A percentile compares a stretch with the other conserved stretches of the same genome.
Conservation (phyloP, 805 yeast genomes). For the Yarrowia osloensis region DNA sequence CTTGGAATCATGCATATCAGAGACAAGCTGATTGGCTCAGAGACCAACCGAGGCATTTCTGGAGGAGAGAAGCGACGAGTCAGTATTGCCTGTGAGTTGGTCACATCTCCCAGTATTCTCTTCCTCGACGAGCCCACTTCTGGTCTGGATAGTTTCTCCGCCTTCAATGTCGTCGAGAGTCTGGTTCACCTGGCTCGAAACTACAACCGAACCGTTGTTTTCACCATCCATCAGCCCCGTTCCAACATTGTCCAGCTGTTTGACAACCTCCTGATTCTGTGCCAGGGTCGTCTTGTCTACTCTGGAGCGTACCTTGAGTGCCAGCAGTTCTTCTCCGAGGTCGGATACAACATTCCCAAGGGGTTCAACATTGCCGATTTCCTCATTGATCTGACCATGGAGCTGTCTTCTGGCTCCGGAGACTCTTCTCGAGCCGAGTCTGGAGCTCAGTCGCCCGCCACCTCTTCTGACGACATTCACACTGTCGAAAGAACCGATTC, state of each 20-base stretch:
- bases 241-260: constrained; percentile 91
- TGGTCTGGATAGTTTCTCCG: constrained; percentile 92
- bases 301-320: constrained; percentile 83
- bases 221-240: constrained; percentile 96
- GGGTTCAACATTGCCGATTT: constrained; percentile 95
- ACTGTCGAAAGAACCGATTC: constrained; percentile 35
- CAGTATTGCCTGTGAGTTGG: constrained; percentile 90
- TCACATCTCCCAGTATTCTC: constrained; percentile 80
- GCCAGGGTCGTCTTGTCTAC: constrained; percentile 83
- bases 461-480: constrained; percentile 35
- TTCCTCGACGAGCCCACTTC: constrained; percentile 93
- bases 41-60: constrained; percentile 85
- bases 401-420: constrained; percentile 40
- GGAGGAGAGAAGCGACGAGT: constrained; percentile 93
- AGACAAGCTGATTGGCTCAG: constrained; percentile 85
- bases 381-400: constrained; percentile 85
- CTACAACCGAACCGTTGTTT: constrained; percentile 82
- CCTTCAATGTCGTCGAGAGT: constrained; percentile 85
- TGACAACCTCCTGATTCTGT: constrained; percentile 75
- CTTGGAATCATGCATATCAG: constrained; percentile 79
- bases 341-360: constrained; percentile 80
- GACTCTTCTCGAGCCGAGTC: constrained; percentile 22
- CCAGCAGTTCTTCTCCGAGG: constrained; percentile 68
- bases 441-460: background rate
- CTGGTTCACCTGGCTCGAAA: constrained; percentile 76